Evolutionary conservation across 2,329 filamentous ascomycete genomes (phyloP), one percentile per base, ranked within the genome.

Genomic region (Mariannaea sp.): DNA sequence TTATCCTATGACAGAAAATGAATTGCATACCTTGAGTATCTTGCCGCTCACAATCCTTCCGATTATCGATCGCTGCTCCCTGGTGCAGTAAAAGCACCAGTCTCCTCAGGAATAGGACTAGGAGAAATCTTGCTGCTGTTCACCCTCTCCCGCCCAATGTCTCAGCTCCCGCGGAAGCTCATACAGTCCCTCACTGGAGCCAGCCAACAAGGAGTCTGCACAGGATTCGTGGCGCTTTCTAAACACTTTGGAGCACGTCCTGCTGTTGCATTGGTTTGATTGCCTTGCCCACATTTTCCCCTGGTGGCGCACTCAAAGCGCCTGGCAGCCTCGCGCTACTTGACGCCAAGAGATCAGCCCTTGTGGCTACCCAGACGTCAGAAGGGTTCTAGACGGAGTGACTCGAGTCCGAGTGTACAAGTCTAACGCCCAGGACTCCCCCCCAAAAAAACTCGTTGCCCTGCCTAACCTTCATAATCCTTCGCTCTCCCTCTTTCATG

Each of bases 201-300:
- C 22, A 45, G 51, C 51, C 52, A 55, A 55, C 46, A 41, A 27
- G 20, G 50, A 53, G 51, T 45, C 40, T 39, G 45, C 17, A 39
- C 45, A 39, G 35, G 32, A 29, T 49, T 39, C 40, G 44, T 53
- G 45, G 51, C 45, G 39, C 44, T 16, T 27, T 44, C 47, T 42
- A 27, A 32, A 30, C n/a, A 13, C 41, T 40, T 50, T 41, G 52
- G 41, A 33, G 27, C 47, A 33, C 46, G 45, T 42, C 40, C 22
- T 51, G 55, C 47, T 61, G 55, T 44, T 61, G 55, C 53, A 41
- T 48, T 59, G 50, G 56, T 66, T 65, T 63, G 60, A 66, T 66
- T 66, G 49, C 49, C 40, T 57, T 42, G 49, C 56, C 64, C 64
- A 66, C 64, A 60, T 57, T 66, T 65, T 55, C 55, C 64, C 64